These are phyloP conservation scores for Nicotiana paniculata DNA, from an alignment of 257 asterid genomes.

Conservation along the genomic window DNA sequence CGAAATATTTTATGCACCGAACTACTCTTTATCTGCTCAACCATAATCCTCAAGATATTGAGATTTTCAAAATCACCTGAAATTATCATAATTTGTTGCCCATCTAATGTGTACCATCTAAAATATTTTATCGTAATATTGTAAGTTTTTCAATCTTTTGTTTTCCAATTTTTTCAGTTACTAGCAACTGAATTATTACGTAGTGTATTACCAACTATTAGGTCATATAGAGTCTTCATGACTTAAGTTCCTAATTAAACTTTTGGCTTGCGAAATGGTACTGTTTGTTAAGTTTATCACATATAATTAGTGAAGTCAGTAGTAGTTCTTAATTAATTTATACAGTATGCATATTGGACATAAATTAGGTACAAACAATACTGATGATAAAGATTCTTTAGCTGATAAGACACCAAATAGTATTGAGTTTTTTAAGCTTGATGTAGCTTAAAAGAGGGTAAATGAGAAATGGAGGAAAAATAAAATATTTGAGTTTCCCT, in stretches of 20 bases:
- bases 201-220: background rate
- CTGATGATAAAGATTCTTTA: too few relatives aligned
- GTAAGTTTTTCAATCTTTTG: background rate
- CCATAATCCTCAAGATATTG: background rate
- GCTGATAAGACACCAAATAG: too few relatives aligned
- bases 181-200: background rate
- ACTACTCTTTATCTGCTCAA: background rate
- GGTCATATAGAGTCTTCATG: slow-evolving; percentile 3
- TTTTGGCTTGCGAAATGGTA: background rate
- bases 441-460: too few relatives aligned
- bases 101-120: background rate
- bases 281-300: background rate
- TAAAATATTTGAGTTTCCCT: too few relatives aligned
- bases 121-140: background rate
- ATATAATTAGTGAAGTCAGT: too few relatives aligned
- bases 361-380: background rate
- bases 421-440: too few relatives aligned
- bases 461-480: too few relatives aligned
- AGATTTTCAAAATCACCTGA: background rate
- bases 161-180: background rate
- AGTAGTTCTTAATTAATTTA: too few relatives aligned
- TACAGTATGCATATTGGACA: background rate
- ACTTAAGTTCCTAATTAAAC: background rate
- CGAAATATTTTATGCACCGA: too few relatives aligned
- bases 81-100: background rate